Conservation (phyloP, 2,329 filamentous ascomycete genomes). For the Eutypa lata region DNA sequence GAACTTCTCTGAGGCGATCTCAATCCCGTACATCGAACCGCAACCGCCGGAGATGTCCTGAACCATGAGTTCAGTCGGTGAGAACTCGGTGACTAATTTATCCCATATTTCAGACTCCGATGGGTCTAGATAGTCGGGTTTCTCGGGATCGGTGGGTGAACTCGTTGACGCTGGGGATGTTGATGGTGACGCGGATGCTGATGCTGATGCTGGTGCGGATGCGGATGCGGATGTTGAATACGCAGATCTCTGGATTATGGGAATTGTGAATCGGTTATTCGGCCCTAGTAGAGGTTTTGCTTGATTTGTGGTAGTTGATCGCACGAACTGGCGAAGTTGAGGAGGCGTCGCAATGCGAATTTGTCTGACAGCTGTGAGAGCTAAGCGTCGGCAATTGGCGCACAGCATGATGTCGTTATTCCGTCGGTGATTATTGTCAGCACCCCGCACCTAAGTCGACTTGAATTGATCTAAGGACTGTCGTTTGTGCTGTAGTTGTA, state of each 20-base stretch:
- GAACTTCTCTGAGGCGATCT: slow-evolving; percentile 71
- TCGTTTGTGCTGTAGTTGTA: too few relatives aligned
- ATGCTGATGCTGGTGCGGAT: neutral
- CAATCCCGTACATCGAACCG: slow-evolving; percentile 83
- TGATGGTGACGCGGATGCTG: neutral
- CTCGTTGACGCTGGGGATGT: slow-evolving; percentile 6
- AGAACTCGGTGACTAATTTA: slow-evolving; percentile 46
- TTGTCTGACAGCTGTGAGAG: slow-evolving; percentile 6
- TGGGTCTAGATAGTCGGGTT: slow-evolving; percentile 49
- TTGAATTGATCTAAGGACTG: too few relatives aligned
- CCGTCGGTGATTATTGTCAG: neutral
- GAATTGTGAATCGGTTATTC: neutral
- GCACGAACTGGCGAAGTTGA: slow-evolving; percentile 5
- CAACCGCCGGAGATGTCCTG: slow-evolving; percentile 82
- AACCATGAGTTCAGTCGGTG: slow-evolving; percentile 56
- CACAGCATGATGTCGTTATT: slow-evolving; percentile 13
- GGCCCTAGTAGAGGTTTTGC: slow-evolving; percentile 1
- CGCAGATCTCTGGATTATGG: neutral
- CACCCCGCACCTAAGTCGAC: too few relatives aligned
- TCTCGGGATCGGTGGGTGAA: slow-evolving; percentile 24
- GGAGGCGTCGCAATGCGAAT: slow-evolving; percentile 7
- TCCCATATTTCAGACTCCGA: slow-evolving; percentile 60
- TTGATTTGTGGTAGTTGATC: slow-evolving; percentile 3
- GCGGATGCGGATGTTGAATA: slow-evolving; percentile 20
- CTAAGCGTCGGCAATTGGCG: slow-evolving; percentile 17